Evolutionary conservation across 305 asterid genomes (phyloP).

Genomic region (Fraxinus xanthoxyloides): DNA sequence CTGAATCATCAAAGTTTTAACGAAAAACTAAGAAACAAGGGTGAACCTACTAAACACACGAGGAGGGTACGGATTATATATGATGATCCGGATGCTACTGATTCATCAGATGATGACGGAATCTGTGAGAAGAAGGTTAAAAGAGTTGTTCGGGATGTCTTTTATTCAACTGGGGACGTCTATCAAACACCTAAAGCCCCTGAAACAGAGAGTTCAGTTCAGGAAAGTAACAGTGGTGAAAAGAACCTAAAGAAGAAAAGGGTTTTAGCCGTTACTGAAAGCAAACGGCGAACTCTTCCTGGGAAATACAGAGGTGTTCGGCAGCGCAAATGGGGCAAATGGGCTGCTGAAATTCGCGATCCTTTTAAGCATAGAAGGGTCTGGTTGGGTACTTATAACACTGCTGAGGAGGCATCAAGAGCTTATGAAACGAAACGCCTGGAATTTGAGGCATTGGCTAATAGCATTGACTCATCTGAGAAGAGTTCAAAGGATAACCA

Average conservation of each 20-base stretch:
- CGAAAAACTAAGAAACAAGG: slow-evolving; percentile 26
- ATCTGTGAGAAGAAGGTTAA: slow-evolving; percentile 32
- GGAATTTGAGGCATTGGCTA: slow-evolving; percentile 54
- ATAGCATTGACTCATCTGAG: slow-evolving; percentile 5
- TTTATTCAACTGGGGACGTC: slow-evolving; percentile 20
- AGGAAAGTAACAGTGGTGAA: slow-evolving; percentile 52
- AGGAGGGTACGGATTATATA: slow-evolving; percentile 57
- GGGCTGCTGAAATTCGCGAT: slow-evolving; percentile 95
- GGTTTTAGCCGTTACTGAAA: not conserved
- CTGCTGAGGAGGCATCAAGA: slow-evolving; percentile 70
- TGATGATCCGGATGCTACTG: slow-evolving; percentile 87
- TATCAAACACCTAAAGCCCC: not conserved
- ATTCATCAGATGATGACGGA: slow-evolving; percentile 77
- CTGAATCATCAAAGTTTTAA: slow-evolving; percentile 20
- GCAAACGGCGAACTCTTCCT: not conserved
- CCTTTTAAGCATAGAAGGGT: slow-evolving; percentile 63
- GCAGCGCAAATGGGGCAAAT: slow-evolving; percentile 85
- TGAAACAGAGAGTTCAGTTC: slow-evolving; percentile 45
- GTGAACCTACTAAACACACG: slow-evolving; percentile 28
- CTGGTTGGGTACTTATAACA: slow-evolving; percentile 75
- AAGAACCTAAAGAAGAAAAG: slow-evolving; percentile 28
- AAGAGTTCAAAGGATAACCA: slow-evolving; percentile 28
- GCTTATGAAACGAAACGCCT: slow-evolving; percentile 66
- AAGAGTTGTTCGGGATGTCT: slow-evolving; percentile 49
- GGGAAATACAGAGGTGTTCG: slow-evolving; percentile 67